Base-by-base conservation (phyloP, 2,329 filamentous ascomycete genomes). In the Alternaria sp. region DNA sequence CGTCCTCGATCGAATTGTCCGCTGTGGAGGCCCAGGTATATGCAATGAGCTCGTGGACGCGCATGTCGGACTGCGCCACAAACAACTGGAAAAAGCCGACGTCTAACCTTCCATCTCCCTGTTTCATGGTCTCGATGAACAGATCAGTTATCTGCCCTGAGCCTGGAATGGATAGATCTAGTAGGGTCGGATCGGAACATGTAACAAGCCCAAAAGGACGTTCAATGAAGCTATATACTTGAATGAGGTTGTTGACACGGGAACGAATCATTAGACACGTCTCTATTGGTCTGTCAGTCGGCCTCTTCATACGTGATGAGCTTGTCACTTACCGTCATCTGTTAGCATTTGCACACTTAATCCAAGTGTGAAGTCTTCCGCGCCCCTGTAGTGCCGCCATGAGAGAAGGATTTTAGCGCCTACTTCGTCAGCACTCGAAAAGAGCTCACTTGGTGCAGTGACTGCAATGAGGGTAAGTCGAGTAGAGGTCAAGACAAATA, bases 401-500 rank as follows among this genome's bases (percentile, higher is more conserved):
- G 80, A 80, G 3, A 84, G 61, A 26, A 82, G 64, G 41, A 80
- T 71, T 13, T 68, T 66, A 11, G 80, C 66, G 61, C 75, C 69
- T n/a, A 73, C 61, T 26, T 65, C 62, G 3, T 60, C 40, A 21
- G 56, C 29, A 39, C 37, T 70, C 28, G 60, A 54, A 46, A 65
- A 67, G 24, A 51, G 60, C 37, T 74, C 67, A 34, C 72, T 71
- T 21, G 74, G 56, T 23, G 69, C 65, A 7, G 62, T 71, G 17
- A 84, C 67, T 46, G 82, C 77, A n/a, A 86, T 63, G 77, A 84
- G 80, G 33, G 83, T 77, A 0, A 90, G 54, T 28, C 78, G 78
- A 0, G 78, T 79, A 11, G 81, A 82, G 1, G 87, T 91, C 42
- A 91, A 76, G 9, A 90, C 76, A 56, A 88, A 85, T 1, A 87